Evolutionary conservation across 2,329 filamentous ascomycete species (phyloP).

Genomic region (Elsinoe fawcettii): DNA sequence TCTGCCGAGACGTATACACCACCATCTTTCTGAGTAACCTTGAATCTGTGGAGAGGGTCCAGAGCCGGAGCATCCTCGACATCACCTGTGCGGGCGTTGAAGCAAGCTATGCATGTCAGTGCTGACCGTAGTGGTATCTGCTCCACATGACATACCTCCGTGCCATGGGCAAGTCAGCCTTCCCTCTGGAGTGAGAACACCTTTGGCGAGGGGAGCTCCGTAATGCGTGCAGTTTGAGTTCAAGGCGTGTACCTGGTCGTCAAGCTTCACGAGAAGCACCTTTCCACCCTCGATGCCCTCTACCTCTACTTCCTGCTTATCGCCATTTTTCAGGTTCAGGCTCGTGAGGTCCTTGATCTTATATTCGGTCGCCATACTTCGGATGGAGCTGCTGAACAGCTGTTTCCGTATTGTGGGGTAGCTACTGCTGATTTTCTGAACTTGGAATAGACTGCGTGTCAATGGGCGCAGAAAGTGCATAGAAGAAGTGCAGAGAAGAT

Average conservation of each 20-base stretch:
- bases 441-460: not conserved
- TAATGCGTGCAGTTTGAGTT: slow-evolving; percentile 85
- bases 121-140: no score
- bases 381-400: slow-evolving; percentile 21
- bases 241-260: slow-evolving; percentile 68
- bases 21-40: slow-evolving; percentile 71
- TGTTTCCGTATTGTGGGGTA: slow-evolving; percentile 12
- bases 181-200: slow-evolving; percentile 73
- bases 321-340: slow-evolving; percentile 65
- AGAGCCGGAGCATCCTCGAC: slow-evolving; percentile 91
- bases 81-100: slow-evolving; percentile 80
- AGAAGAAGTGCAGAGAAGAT: not conserved
- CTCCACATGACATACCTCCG: slow-evolving; percentile 53
- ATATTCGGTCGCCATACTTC: slow-evolving; percentile 41
- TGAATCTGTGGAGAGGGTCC: slow-evolving; percentile 76
- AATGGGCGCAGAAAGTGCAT: slow-evolving; percentile 13
- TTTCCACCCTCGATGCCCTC: slow-evolving; percentile 83
- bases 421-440: not conserved
- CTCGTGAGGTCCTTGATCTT: slow-evolving; percentile 68
- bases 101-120: slow-evolving; percentile 60
- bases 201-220: slow-evolving; percentile 80
- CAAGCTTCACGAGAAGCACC: slow-evolving; percentile 73
- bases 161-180: slow-evolving; percentile 93
- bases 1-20: slow-evolving; percentile 78
- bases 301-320: slow-evolving; percentile 84